Base-by-base conservation (phyloP, 1,284 basidiomycete genomes). In the Puccinia sorghi region DNA sequence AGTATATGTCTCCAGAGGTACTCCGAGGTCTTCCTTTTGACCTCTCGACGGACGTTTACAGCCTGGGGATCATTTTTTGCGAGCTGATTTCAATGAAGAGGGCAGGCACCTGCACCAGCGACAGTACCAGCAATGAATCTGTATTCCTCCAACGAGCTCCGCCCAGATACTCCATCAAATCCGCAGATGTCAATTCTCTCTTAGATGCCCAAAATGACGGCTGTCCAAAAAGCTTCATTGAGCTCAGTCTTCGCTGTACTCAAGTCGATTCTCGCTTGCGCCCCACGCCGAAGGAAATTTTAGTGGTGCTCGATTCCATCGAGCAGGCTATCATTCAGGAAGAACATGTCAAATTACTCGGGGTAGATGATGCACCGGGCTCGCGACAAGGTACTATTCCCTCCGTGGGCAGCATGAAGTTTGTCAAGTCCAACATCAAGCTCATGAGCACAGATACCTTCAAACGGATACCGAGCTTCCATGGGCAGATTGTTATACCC, bases 21-120 rank as follows among this genome's bases (percentile, higher is more conserved):
- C 87, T 97, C 8, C 87, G 93, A 15, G 94, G 95, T 22, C 89
- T 92, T 75, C 92, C 93, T 82, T 97, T 98, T 82, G 92, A 93
- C 83, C 88, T 98, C 8, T 91, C 93, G 2, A 96, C 95, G 8
- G 96, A 99, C 84, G 90, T 97, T 13, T 97, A 93, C 85, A 95
- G 93, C 7, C 88, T 97, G 25, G 96, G 95, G 0, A 90, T 99
- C 84, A 96, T 99, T 82, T 91, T 97, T 82, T 92, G 93, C 83
- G 96, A 99, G 86, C 93, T 99, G 81, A 88, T 90, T 0, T 89
- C 92, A 0, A 88, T 94, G n/a, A 89, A 88, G 79, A 87, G 97
- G 25, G 94, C 94, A 0, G 93, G 94, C 81, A 39, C 22, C 20
- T 57, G 37, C 17, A 46, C 17, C 85, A 39, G 52, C 25, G 37